A percentile compares a stretch with the other conserved stretches of the same genome.
Conservation (phyloP, 1,139 yeast genomes). For the Yamadazyma spencermartinsiae region DNA sequence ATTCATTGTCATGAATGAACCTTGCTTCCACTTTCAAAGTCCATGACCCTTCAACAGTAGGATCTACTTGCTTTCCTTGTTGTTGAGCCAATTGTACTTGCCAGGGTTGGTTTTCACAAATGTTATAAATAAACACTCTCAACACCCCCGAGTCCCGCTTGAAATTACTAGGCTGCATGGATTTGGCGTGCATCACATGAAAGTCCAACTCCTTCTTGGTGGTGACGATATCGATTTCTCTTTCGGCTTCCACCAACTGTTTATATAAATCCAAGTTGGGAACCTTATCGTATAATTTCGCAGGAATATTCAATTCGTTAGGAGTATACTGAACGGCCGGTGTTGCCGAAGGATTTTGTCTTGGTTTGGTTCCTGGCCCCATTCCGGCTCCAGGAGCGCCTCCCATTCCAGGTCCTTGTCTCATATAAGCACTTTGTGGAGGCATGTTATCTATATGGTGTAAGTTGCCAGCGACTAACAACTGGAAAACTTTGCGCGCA, state of each 20-base stretch:
- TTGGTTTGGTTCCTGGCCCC: constrained; percentile 20
- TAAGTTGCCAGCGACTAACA: background rate
- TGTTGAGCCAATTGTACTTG: constrained; percentile 50
- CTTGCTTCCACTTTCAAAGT: constrained; percentile 88
- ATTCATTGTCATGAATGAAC: constrained; percentile 40
- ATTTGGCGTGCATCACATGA: constrained; percentile 65
- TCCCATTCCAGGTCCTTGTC: constrained; percentile 1
- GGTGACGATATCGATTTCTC: constrained; percentile 73
- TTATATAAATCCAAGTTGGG: constrained; percentile 77
- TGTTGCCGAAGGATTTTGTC: constrained; percentile 36
- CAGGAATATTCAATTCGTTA: constrained; percentile 69
- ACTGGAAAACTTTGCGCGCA: background rate
- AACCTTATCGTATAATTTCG: constrained; percentile 56
- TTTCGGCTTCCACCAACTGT: constrained; percentile 74
- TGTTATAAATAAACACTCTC: constrained; percentile 81
- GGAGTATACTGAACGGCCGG: constrained; percentile 58
- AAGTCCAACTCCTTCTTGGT: constrained; percentile 83
- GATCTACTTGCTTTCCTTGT: constrained; percentile 21
- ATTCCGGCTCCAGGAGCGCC: background rate
- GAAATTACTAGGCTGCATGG: constrained; percentile 43
- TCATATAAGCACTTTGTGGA: background rate
- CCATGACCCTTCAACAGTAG: constrained; percentile 61
- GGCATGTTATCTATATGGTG: background rate
- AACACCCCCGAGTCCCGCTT: constrained; percentile 56
- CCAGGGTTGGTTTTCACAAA: constrained; percentile 90